These are phyloP conservation scores for Metarhizium humberi DNA, from an alignment of 2,329 filamentous ascomycete genomes.

Conservation along the genomic window DNA sequence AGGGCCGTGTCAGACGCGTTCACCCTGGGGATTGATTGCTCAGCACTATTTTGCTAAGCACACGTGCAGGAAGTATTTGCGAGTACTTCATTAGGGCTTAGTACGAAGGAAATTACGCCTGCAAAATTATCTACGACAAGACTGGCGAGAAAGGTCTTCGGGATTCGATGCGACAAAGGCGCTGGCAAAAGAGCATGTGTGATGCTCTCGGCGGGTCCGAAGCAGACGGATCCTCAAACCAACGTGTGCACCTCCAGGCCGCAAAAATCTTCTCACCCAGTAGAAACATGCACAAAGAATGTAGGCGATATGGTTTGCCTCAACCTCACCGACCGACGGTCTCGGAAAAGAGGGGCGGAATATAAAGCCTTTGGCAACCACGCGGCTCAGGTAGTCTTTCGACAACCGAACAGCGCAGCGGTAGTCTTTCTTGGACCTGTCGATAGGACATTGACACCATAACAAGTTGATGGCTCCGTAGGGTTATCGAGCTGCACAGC, in stretches of 20 bases:
- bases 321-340: slow-evolving; percentile 83
- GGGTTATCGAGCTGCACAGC: slow-evolving; percentile 74
- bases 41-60: too few species aligned
- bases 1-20: too few species aligned
- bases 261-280: background rate
- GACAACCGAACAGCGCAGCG: slow-evolving; percentile 32
- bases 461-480: slow-evolving; percentile 65
- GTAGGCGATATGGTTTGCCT: slow-evolving; percentile 66
- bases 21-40: too few species aligned
- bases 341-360: slow-evolving; percentile 85
- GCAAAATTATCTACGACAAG: too few species aligned
- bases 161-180: too few species aligned
- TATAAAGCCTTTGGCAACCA: slow-evolving; percentile 59
- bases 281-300: background rate
- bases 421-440: slow-evolving; percentile 83
- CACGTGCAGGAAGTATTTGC: too few species aligned
- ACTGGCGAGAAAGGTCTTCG: too few species aligned
- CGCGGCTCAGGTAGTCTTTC: background rate
- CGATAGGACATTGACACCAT: slow-evolving; percentile 89
- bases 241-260: background rate
- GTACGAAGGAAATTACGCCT: too few species aligned
- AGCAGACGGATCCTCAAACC: background rate
- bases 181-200: too few species aligned
- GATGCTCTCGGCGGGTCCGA: too few species aligned
- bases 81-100: too few species aligned